phyloP scores from a whole-genome alignment of 129 eudicot genomes.

The Silybum marianum region DNA sequence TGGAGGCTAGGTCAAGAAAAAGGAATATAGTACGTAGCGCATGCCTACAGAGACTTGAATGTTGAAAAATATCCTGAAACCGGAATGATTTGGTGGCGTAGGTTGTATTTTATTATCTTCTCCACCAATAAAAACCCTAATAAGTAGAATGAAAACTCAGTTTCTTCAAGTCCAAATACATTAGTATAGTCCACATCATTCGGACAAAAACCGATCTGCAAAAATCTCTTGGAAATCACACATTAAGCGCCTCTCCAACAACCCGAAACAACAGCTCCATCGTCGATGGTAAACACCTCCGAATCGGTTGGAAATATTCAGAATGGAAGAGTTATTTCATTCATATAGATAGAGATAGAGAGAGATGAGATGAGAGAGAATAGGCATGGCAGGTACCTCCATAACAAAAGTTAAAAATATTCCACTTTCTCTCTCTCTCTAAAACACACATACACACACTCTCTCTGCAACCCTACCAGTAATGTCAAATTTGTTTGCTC shows the following conservation, averaged over 20 bases:
- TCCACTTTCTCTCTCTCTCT: slow-evolving; percentile 26
- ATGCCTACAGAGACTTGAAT: slow-evolving; percentile 27
- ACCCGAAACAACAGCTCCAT: slow-evolving; percentile 13
- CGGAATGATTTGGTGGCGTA: slow-evolving; percentile 17
- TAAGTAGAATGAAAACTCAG: slow-evolving; percentile 19
- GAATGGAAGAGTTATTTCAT: not conserved
- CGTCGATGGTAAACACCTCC: slow-evolving; percentile 21
- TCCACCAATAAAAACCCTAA: slow-evolving; percentile 30
- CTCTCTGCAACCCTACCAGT: slow-evolving; percentile 26
- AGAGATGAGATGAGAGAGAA: slow-evolving; percentile 24
- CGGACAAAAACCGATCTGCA: slow-evolving; percentile 4
- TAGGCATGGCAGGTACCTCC: slow-evolving; percentile 32
- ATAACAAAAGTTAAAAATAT: slow-evolving; percentile 20
- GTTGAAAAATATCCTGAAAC: slow-evolving; percentile 29
- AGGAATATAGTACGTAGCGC: slow-evolving; percentile 34
- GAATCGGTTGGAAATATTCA: slow-evolving; percentile 17
- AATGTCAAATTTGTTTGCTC: slow-evolving; percentile 24
- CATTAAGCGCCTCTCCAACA: slow-evolving; percentile 15
- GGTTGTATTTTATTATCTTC: not conserved
- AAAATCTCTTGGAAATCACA: slow-evolving; percentile 4
- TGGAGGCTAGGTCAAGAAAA: not conserved
- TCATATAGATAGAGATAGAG: slow-evolving; percentile 12
- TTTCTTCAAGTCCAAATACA: slow-evolving; percentile 1
- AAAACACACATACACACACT: not conserved
- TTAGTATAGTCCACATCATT: slow-evolving; percentile 13